These are phyloP conservation scores for Secale cereale DNA, from an alignment of 176 grass and related monocot species.

Conservation along the genomic window DNA sequence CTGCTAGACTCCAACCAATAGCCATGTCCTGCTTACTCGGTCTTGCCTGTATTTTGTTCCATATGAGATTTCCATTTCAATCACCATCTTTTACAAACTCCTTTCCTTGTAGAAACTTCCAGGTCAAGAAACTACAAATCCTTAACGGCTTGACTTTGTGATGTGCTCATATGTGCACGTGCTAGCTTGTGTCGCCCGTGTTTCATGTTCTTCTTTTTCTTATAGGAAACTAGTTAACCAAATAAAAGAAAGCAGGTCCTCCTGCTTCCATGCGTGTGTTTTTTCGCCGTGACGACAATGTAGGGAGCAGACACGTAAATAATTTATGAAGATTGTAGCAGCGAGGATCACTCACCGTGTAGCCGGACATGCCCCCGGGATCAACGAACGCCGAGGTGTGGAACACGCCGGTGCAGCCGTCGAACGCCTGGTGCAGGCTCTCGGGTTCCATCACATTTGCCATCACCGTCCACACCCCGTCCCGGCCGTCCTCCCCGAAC, in stretches of 20 bases:
- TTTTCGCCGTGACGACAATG: no score
- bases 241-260: not conserved
- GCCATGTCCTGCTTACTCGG: not conserved
- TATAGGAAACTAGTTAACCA: not conserved
- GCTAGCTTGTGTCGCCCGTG: not conserved
- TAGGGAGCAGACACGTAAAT: no score
- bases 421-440: slow-evolving; percentile 73
- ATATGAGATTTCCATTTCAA: not conserved
- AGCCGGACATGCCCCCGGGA: slow-evolving; percentile 79
- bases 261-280: not conserved
- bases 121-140: not conserved
- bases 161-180: not conserved
- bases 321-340: not conserved
- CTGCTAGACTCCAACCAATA: not conserved
- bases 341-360: slow-evolving; percentile 66
- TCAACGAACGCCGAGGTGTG: slow-evolving; percentile 92
- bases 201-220: not conserved
- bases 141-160: not conserved
- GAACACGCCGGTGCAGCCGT: slow-evolving; percentile 87
- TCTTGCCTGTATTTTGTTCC: not conserved
- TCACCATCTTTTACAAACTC: not conserved
- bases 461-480: slow-evolving; percentile 92
- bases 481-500: slow-evolving; percentile 89
- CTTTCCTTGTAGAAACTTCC: not conserved
- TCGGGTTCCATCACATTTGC: slow-evolving; percentile 81